These are phyloP conservation scores for Mortierella sp. DNA, from an alignment of 371 early-diverging fungal genomes.

Conservation along the genomic window DNA sequence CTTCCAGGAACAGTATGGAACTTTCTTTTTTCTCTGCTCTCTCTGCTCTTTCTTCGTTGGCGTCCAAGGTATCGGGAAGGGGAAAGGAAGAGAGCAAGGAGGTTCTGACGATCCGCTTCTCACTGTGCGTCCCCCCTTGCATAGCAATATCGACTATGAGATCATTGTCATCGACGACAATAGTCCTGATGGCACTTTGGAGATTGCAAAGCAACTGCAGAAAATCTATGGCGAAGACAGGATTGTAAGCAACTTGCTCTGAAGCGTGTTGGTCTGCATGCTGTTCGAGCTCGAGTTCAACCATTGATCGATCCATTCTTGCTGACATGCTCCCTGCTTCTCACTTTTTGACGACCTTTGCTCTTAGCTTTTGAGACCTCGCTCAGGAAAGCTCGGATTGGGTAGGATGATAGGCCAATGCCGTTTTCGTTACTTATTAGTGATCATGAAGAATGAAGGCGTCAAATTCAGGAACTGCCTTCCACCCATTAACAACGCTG, in stretches of 20 bases:
- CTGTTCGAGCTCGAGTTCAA: too few species aligned
- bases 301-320: not conserved
- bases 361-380: conserved; percentile 81
- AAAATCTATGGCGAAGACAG: conserved; percentile 86
- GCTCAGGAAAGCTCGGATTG: conserved; percentile 97
- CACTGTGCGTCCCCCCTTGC: not conserved
- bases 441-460: too few species aligned
- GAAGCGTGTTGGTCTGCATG: not conserved
- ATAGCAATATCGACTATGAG: conserved; percentile 85
- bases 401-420: conserved; percentile 52
- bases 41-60: not conserved
- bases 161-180: conserved; percentile 99
- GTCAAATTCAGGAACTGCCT: not conserved
- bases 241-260: conserved; percentile 73
- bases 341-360: not conserved
- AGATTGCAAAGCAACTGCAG: conserved; percentile 90
- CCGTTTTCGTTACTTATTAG: not conserved
- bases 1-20: conserved; percentile 83
- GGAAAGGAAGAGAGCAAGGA: conserved; percentile 4
- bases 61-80: too few species aligned
- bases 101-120: conserved; percentile 2
- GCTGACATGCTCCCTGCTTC: not conserved
- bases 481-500: not conserved
- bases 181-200: conserved; percentile 98
- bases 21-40: too few species aligned